Conservation (phyloP, 306 rosid species). For the Rosa chinensis region DNA sequence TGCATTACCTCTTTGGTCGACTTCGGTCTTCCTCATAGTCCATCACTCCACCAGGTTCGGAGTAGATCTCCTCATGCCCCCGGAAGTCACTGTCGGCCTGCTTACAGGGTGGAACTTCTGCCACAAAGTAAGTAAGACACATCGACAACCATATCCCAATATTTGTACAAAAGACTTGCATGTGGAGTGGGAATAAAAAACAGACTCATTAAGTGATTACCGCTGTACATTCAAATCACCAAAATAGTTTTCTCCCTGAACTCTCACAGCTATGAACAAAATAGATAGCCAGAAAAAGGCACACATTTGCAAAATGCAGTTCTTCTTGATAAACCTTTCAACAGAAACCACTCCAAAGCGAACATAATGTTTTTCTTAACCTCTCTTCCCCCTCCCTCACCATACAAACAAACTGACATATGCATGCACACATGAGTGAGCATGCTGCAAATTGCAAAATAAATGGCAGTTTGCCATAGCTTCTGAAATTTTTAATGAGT, state of each 20-base stretch:
- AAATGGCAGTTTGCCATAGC: background rate
- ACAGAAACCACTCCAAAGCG: background rate
- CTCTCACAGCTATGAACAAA: background rate
- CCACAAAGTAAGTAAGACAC: constrained; percentile 99
- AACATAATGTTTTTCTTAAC: background rate
- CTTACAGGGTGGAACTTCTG: constrained; percentile 98
- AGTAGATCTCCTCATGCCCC: constrained; percentile 97
- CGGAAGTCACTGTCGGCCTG: constrained; percentile 97
- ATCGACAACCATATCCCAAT: constrained; percentile 81
- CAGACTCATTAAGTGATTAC: background rate
- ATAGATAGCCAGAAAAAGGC: background rate
- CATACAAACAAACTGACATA: background rate
- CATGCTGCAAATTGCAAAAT: constrained; percentile 3
- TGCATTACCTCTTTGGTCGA: constrained; percentile 87
- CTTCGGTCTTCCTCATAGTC: constrained; percentile 96
- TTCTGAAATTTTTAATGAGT: background rate
- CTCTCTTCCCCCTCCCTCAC: background rate
- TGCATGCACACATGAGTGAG: background rate
- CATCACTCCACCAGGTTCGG: constrained; percentile 99
- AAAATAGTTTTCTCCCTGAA: background rate
- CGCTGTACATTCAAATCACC: background rate
- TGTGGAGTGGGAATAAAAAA: background rate
- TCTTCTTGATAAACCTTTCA: background rate
- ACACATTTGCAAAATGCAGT: background rate
- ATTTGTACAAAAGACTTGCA: constrained; percentile 19